These are phyloP conservation scores for Hortaea sp. DNA, from an alignment of 2,329 filamentous ascomycete species.

Conservation along the genomic window DNA sequence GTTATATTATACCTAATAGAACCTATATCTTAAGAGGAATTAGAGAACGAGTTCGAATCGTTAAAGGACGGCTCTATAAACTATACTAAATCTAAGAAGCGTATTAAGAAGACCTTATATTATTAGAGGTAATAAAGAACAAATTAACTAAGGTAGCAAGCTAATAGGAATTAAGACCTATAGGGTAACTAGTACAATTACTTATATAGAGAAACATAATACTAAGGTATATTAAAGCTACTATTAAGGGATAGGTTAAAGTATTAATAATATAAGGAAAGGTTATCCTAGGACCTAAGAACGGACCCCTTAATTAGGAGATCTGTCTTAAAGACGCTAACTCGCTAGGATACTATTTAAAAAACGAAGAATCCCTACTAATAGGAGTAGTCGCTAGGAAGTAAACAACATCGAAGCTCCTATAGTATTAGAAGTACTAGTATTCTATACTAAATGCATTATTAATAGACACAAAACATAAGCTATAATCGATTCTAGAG, in stretches of 20 bases:
- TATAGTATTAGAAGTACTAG: slow-evolving; percentile 2
- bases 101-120: background rate
- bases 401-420: background rate
- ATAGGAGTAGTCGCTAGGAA: slow-evolving; percentile 1
- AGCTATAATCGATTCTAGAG: slow-evolving; percentile 8
- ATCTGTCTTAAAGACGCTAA: too few relatives aligned
- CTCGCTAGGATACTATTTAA: background rate
- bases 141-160: background rate
- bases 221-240: background rate
- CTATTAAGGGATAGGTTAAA: too few relatives aligned
- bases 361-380: background rate
- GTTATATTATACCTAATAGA: slow-evolving; percentile 4
- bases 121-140: background rate
- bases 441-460: slow-evolving; percentile 4
- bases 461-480: slow-evolving; percentile 1
- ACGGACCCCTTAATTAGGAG: too few relatives aligned
- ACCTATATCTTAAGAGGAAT: slow-evolving; percentile 2
- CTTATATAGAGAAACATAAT: background rate
- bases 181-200: background rate
- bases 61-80: slow-evolving; percentile 1
- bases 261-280: too few relatives aligned
- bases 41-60: background rate
- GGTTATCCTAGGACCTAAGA: too few relatives aligned
- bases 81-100: background rate
- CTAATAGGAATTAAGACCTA: background rate